Evolutionary conservation across 2,329 filamentous ascomycete species (phyloP).

Genomic region (Penicillium sp.): DNA sequence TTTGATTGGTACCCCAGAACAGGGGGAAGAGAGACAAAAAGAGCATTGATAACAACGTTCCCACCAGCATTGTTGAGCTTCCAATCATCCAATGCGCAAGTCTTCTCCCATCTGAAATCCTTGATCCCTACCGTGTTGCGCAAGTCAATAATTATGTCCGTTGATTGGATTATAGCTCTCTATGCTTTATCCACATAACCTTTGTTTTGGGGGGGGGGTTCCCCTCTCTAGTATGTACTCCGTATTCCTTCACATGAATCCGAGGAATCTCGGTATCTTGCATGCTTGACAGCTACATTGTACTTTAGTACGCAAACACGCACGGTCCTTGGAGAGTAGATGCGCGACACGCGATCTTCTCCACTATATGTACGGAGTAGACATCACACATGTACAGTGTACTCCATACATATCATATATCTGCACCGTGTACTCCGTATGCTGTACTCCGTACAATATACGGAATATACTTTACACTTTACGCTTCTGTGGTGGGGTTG

Average conservation of each 20-base stretch:
- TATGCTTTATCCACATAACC: conserved; percentile 2
- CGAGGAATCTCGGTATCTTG: conserved; percentile 16
- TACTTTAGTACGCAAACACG: neutral
- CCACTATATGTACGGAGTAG: neutral
- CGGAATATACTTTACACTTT: neutral
- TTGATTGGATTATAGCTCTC: conserved; percentile 12
- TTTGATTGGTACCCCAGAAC: neutral
- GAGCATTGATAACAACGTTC: neutral
- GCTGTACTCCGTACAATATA: no score
- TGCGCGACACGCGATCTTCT: neutral
- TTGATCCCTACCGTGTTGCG: conserved; percentile 15
- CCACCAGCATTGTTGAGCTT: neutral
- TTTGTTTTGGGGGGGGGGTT: neutral
- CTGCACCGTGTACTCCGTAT: no score
- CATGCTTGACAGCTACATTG: conserved; percentile 22
- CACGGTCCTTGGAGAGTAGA: neutral
- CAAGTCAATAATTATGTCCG: neutral
- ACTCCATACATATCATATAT: neutral
- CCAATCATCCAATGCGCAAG: conserved; percentile 14
- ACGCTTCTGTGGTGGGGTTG: neutral
- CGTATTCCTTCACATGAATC: conserved; percentile 19
- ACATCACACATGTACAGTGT: neutral
- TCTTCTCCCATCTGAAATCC: conserved; percentile 6
- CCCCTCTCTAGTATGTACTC: no score
- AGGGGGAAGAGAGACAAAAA: neutral